phyloP scores from a whole-genome alignment of 305 asterid genomes.

The Striga hermonthica region DNA sequence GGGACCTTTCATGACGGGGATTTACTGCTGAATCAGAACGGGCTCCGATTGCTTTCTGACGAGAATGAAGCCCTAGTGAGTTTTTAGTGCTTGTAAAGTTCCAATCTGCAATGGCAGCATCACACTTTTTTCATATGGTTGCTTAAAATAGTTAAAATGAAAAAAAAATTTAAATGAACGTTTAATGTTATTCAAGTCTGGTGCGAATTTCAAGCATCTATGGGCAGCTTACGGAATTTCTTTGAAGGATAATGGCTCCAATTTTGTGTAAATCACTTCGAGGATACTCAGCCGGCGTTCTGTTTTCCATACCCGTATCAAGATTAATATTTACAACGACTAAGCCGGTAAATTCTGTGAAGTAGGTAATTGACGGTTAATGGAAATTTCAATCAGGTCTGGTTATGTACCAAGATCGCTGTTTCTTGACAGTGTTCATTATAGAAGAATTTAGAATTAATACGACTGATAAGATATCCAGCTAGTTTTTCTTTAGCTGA shows the following conservation, averaged over 20 bases:
- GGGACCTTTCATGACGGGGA: conserved; percentile 96
- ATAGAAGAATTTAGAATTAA: no score
- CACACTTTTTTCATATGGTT: neutral
- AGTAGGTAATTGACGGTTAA: neutral
- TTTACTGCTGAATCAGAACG: conserved; percentile 72
- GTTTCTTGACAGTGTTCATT: no score
- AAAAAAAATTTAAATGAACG: neutral
- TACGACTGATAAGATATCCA: no score
- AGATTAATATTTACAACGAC: no score
- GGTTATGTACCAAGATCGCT: neutral
- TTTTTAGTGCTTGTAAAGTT: conserved; percentile 19
- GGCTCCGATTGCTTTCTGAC: conserved; percentile 69
- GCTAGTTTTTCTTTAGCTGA: no score
- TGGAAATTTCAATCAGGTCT: neutral
- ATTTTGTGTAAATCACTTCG: neutral
- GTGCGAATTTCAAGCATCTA: conserved; percentile 3
- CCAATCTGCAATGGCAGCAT: neutral
- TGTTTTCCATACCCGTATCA: no score
- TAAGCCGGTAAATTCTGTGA: neutral
- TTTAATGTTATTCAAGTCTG: neutral
- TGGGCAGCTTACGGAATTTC: neutral
- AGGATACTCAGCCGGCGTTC: neutral
- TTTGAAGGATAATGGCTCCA: neutral
- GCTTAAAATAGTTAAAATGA: no score
- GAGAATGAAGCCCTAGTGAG: conserved; percentile 59